phyloP scores from a whole-genome alignment of 1,284 basidiomycete genomes.

The Papiliotrema nemorosa region DNA sequence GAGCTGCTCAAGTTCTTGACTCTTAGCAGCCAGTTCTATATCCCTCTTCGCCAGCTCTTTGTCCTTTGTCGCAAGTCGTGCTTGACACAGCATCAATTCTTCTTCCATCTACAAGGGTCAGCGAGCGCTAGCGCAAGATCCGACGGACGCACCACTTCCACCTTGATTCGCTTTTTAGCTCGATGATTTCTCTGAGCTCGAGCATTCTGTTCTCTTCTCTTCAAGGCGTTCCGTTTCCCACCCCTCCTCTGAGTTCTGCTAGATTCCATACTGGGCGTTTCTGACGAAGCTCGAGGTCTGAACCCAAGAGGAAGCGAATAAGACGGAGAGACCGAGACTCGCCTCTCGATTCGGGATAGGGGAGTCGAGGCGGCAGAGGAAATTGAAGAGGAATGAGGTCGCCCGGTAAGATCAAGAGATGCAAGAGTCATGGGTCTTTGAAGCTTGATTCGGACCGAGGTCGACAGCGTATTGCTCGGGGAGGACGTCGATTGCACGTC shows the following conservation, averaged over 20 bases:
- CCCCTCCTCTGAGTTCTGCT: neutral
- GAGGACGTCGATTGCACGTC: too few species aligned
- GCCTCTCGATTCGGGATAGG: neutral
- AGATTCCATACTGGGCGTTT: too few species aligned
- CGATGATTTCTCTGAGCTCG: conserved; percentile 27
- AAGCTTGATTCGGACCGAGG: too few species aligned
- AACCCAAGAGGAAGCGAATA: neutral
- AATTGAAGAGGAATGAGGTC: neutral
- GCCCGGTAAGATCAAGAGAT: too few species aligned
- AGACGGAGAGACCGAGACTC: neutral
- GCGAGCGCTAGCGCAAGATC: neutral
- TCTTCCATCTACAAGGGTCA: neutral
- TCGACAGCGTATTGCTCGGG: too few species aligned
- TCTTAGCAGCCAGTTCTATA: neutral
- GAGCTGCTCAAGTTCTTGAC: neutral
- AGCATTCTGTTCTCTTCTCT: conserved; percentile 25
- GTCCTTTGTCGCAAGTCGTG: neutral
- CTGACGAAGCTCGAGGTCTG: too few species aligned
- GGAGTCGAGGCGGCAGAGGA: neutral
- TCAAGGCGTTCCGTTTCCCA: conserved; percentile 7
- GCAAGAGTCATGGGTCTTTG: too few species aligned
- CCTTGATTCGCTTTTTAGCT: conserved; percentile 21
- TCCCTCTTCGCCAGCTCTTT: neutral
- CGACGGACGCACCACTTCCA: conserved; percentile 17
- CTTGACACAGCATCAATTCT: neutral